Base-by-base conservation (phyloP, 108 stramenopile species). In the Skeletonema grethae region DNA sequence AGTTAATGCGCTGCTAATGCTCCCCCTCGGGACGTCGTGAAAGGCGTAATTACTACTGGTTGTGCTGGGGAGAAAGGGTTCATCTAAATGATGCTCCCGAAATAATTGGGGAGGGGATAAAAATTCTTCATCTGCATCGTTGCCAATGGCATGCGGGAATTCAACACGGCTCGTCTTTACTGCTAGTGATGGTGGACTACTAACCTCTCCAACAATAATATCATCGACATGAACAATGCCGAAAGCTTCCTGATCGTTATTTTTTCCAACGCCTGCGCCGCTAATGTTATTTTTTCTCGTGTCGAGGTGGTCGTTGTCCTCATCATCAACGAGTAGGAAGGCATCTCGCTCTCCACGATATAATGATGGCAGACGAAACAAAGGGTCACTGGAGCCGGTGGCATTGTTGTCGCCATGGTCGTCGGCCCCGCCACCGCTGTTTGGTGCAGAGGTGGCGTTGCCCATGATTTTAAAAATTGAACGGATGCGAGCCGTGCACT, bases 271-370 rank as follows among this genome's bases (percentile, higher is more conserved):
- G 41, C 41, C 41, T 0, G 2, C 41, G 0, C 15, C 15, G 15
- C 15, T 39, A 10, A 1, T 15, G 15, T n/a, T n/a, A n/a, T n/a
- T 43, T 10, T 13, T n/a, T 43, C 1, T 43, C 15, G 4, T n/a
- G 61, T 18, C 35, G 25, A 28, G 25, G 25, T 28, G n/a, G 15
- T 7, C 63, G 4, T 20, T 4, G 1, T 28, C 63, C 13, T 43
- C 39, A 16, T 59, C 29, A 7, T 48, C 13, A 0, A 41, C 45
- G 4, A 45, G 22, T 2, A 29, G 18, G n/a, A 64, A 64, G 36
- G 63, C 63, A 46, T 64, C 45, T 12, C 63, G 6, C 11, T 64
- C 63, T 24, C 63, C 63, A 28, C 63, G 63, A 29, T 64, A 64
- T 25, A 64, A 12, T 28, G 63, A 12, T 28, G 63, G 63, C 15